Conservation (phyloP, 225 moss, liverwort and hornwort species). For the Bryoerythrophyllum caledonicum region DNA sequence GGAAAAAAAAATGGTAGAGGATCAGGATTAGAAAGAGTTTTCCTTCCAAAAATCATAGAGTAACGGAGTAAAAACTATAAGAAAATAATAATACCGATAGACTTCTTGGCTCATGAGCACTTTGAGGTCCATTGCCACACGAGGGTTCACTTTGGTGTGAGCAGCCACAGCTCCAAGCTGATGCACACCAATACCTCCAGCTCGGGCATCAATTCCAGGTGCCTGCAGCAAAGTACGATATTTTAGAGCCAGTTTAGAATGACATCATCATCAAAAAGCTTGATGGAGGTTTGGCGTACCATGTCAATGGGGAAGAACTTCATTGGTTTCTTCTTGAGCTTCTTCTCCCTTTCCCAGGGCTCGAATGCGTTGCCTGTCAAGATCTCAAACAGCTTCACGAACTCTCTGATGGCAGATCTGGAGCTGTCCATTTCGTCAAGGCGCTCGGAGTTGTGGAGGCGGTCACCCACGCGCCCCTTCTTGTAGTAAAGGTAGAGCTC, state of each 20-base stretch:
- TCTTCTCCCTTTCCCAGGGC: slow-evolving; percentile 53
- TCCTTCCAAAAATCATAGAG: too few relatives aligned
- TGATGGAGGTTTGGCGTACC: slow-evolving; percentile 14
- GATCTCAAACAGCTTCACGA: slow-evolving; percentile 45
- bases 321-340: slow-evolving; percentile 41
- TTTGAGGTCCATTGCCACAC: slow-evolving; percentile 44
- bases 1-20: background rate
- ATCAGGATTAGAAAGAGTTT: background rate
- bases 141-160: slow-evolving; percentile 44
- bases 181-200: slow-evolving; percentile 46
- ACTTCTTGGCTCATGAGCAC: slow-evolving; percentile 46
- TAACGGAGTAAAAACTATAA: too few relatives aligned
- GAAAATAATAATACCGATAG: slow-evolving; percentile 34
- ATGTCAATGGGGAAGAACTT: slow-evolving; percentile 63
- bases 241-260: too few relatives aligned
- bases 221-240: background rate
- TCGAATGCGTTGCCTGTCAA: slow-evolving; percentile 58
- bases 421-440: slow-evolving; percentile 40
- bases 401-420: slow-evolving; percentile 42
- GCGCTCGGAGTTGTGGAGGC: slow-evolving; percentile 38
- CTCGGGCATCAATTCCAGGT: slow-evolving; percentile 50
- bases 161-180: slow-evolving; percentile 44
- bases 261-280: too few relatives aligned
- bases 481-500: slow-evolving; percentile 55
- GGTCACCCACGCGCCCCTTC: slow-evolving; percentile 57